These are phyloP conservation scores for Fusarium decemcellulare DNA, from an alignment of 2,329 filamentous ascomycete genomes.

Conservation along the genomic window DNA sequence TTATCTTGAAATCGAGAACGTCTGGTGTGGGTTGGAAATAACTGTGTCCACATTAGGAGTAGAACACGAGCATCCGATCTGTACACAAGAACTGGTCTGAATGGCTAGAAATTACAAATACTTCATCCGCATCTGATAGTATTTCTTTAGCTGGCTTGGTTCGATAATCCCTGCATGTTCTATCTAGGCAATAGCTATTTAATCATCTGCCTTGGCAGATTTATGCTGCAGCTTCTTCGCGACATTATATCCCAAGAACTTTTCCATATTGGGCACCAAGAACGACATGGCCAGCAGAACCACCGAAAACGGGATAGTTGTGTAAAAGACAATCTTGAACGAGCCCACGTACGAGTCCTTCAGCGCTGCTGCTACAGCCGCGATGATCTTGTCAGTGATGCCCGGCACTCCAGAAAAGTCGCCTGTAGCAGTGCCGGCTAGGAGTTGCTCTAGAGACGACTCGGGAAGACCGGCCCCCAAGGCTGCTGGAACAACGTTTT, in stretches of 20 bases:
- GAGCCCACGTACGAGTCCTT: conserved; percentile 57
- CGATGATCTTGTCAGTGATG: conserved; percentile 42
- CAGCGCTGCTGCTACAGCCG: conserved; percentile 50
- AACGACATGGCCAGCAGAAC: conserved; percentile 54
- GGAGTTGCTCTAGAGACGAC: conserved; percentile 49
- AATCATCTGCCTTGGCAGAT: not conserved
- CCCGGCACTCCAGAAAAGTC: conserved; percentile 51
- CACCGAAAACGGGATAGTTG: conserved; percentile 56
- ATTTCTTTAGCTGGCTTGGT: no score
- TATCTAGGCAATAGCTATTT: no score
- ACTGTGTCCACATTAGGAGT: no score
- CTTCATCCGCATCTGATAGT: no score
- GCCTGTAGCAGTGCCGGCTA: conserved; percentile 50
- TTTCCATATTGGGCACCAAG: conserved; percentile 49
- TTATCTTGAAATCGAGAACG: no score
- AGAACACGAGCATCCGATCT: no score
- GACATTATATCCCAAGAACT: conserved; percentile 60
- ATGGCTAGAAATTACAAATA: no score
- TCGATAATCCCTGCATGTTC: no score
- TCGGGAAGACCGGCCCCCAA: conserved; percentile 53
- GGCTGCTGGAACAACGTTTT: conserved; percentile 53
- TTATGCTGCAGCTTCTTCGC: conserved; percentile 57
- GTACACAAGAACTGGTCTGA: no score
- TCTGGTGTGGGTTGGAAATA: no score
- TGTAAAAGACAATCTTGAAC: conserved; percentile 60